Percentiles rank a stretch among this genome's conserved stretches.
These are phyloP conservation scores for Chenopodium berlandieri DNA, from an alignment of 148 eudicot species.

Conservation along the genomic window DNA sequence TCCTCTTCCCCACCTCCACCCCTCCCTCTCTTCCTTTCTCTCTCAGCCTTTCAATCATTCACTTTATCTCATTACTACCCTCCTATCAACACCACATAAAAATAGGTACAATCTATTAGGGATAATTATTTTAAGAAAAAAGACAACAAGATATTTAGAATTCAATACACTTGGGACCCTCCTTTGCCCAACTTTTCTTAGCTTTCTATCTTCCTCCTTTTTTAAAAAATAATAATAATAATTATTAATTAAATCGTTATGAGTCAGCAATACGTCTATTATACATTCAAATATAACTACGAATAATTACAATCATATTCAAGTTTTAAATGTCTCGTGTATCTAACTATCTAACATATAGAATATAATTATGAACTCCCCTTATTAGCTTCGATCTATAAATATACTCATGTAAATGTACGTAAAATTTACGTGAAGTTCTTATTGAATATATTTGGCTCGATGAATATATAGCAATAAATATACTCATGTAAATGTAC, in stretches of 20 bases:
- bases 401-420: no score
- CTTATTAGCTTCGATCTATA: no score
- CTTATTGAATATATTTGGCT: no score
- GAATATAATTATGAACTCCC: no score
- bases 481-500: no score
- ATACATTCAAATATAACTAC: no score
- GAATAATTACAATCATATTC: no score
- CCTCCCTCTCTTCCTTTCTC: not conserved
- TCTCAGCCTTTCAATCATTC: slow-evolving; percentile 34
- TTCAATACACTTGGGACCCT: slow-evolving; percentile 21
- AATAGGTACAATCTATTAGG: not conserved
- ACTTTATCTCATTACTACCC: slow-evolving; percentile 29
- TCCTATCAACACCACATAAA: slow-evolving; percentile 32
- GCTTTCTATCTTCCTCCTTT: not conserved
- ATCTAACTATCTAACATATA: no score
- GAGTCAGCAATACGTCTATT: not conserved
- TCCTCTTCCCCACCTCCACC: no score
- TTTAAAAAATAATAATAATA: not conserved
- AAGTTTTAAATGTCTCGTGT: no score
- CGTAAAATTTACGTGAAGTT: no score
- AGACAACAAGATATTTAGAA: slow-evolving; percentile 43
- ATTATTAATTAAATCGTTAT: not conserved
- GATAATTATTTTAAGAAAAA: slow-evolving; percentile 15
- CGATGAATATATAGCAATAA: no score
- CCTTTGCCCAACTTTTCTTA: slow-evolving; percentile 16